phyloP scores from a whole-genome alignment of 192 early-diverging fungal species.

The Coemansia reversa region DNA sequence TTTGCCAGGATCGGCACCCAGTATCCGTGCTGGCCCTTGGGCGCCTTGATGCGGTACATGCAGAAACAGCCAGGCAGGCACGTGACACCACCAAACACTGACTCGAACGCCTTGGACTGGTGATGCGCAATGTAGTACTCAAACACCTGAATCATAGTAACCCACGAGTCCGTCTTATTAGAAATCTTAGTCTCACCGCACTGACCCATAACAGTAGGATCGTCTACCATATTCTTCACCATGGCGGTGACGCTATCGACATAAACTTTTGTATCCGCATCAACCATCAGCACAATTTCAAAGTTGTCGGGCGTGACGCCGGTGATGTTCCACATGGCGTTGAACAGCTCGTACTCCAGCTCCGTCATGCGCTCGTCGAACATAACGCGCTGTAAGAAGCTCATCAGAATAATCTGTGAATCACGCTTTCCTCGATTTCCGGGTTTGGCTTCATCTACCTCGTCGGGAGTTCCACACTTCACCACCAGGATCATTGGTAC shows the following conservation, averaged over 20 bases:
- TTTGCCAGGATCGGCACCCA: constrained; percentile 85
- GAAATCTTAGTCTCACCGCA: constrained; percentile 83
- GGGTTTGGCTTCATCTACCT: constrained; percentile 63
- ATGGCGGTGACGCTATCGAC: constrained; percentile 70
- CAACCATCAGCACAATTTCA: constrained; percentile 80
- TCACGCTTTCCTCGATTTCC: constrained; percentile 96
- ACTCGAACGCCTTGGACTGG: constrained; percentile 79
- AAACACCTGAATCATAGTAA: constrained; percentile 82
- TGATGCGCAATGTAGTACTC: constrained; percentile 89
- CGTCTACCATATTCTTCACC: constrained; percentile 71
- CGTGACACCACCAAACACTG: constrained; percentile 81
- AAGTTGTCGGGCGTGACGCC: constrained; percentile 73
- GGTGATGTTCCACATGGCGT: constrained; percentile 69
- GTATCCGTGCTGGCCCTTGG: constrained; percentile 71
- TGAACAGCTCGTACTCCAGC: constrained; percentile 80
- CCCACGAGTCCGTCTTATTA: constrained; percentile 76
- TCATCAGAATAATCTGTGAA: constrained; percentile 95
- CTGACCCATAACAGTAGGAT: constrained; percentile 69
- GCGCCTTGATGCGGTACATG: constrained; percentile 83
- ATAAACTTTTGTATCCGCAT: constrained; percentile 83
- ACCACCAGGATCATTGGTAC: constrained; percentile 75
- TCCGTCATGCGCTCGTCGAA: constrained; percentile 85
- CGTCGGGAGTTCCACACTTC: constrained; percentile 71
- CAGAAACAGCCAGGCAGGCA: constrained; percentile 85
- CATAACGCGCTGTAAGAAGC: constrained; percentile 88